Conservation (phyloP, 2,329 filamentous ascomycete genomes). For the Huntiella omanensis region DNA sequence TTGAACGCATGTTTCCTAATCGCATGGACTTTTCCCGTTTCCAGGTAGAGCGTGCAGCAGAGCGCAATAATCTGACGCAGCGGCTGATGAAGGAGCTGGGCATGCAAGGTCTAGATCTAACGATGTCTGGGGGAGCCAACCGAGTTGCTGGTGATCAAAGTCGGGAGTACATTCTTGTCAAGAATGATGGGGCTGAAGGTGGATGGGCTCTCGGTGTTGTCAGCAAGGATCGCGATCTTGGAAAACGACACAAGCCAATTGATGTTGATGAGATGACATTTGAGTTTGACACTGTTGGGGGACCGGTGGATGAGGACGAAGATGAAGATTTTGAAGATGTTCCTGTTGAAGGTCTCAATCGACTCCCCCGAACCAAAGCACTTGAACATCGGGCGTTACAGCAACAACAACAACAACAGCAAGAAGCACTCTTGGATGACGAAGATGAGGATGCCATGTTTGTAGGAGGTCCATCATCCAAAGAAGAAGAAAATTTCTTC, state of each 20-base stretch:
- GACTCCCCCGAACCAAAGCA: slow-evolving; percentile 42
- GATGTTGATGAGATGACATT: slow-evolving; percentile 58
- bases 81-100: slow-evolving; percentile 86
- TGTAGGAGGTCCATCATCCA: slow-evolving; percentile 19
- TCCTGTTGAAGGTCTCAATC: slow-evolving; percentile 74
- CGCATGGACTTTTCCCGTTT: slow-evolving; percentile 94
- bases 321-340: slow-evolving; percentile 82
- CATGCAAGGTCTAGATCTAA: slow-evolving; percentile 60
- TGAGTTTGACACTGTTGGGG: slow-evolving; percentile 35
- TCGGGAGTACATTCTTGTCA: slow-evolving; percentile 87
- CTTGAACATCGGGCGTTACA: slow-evolving; percentile 12
- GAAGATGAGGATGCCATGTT: slow-evolving; percentile 36
- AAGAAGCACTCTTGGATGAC: slow-evolving; percentile 12
- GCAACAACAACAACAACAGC: slow-evolving; percentile 15
- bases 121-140: slow-evolving; percentile 38
- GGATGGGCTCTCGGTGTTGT: slow-evolving; percentile 94
- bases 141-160: slow-evolving; percentile 71
- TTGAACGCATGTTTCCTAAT: slow-evolving; percentile 92
- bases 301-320: slow-evolving; percentile 47
- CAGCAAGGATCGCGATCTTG: slow-evolving; percentile 61
- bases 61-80: slow-evolving; percentile 88
- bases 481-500: slow-evolving; percentile 17
- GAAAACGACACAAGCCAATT: slow-evolving; percentile 71
- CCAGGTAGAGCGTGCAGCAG: slow-evolving; percentile 82
- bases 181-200: slow-evolving; percentile 85